Conservation (phyloP, 192 early-diverging fungal genomes). For the Funneliformis geosporum region DNA sequence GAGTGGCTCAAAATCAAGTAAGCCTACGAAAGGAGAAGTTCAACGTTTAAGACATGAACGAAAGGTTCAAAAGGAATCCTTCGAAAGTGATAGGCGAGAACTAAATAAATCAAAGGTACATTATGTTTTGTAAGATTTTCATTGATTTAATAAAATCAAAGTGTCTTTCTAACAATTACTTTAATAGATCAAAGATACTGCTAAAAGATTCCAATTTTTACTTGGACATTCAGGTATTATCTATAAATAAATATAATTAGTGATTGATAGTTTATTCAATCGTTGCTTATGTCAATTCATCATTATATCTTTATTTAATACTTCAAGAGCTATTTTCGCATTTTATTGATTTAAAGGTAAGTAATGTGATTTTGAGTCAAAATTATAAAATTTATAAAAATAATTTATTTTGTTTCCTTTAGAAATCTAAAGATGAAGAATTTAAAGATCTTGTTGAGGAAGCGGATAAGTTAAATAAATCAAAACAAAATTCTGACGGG, state of each 20-base stretch:
- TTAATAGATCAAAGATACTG: conserved; percentile 54
- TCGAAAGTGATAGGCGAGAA: not conserved
- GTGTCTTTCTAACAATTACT: not conserved
- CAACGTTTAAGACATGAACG: not conserved
- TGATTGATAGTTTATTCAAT: not conserved
- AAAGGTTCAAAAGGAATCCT: conserved; percentile 1
- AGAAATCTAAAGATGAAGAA: conserved; percentile 57
- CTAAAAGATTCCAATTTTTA: conserved; percentile 69
- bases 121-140: not conserved
- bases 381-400: not conserved
- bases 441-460: conserved; percentile 53
- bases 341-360: conserved; percentile 59
- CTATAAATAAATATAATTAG: not conserved
- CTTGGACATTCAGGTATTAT: conserved; percentile 52
- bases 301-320: not conserved
- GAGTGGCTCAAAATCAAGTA: not conserved
- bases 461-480: conserved; percentile 37
- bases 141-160: not conserved
- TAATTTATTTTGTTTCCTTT: not conserved
- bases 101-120: not conserved
- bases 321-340: conserved; percentile 59
- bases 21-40: not conserved
- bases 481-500: conserved; percentile 45
- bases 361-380: not conserved
- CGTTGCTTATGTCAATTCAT: not conserved